Evolutionary conservation across 75 land plant genomes (phyloP).

Genomic region (Picea sitchensis): DNA sequence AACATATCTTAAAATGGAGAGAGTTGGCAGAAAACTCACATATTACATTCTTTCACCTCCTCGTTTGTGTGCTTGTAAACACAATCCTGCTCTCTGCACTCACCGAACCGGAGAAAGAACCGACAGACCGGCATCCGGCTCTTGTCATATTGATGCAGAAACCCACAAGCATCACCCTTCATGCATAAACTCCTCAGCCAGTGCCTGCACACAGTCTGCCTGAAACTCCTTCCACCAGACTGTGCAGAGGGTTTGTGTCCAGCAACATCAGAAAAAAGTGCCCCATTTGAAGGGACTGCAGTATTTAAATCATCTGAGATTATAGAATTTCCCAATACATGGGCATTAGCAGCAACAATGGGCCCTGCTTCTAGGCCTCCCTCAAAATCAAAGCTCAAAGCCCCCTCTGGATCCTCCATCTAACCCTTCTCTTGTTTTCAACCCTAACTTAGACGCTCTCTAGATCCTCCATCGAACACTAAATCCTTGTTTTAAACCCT

Average conservation of each 20-base stretch:
- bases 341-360: neutral
- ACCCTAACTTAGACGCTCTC: neutral
- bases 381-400: constrained; percentile 95
- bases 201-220: constrained; percentile 99
- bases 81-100: constrained; percentile 98
- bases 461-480: neutral
- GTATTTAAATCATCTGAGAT: neutral
- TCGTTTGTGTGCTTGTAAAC: constrained; percentile 98
- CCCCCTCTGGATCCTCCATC: constrained; percentile 97
- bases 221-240: constrained; percentile 63
- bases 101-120: constrained; percentile 83
- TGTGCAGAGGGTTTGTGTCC: neutral
- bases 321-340: neutral
- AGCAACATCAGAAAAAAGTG: neutral
- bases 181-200: constrained; percentile 96
- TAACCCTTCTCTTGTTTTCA: neutral
- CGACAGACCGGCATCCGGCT: constrained; percentile 95
- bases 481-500: neutral
- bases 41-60: constrained; percentile 98
- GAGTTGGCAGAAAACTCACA: constrained; percentile 43
- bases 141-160: constrained; percentile 96
- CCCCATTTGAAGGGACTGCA: constrained; percentile 13
- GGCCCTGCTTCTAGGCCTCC: constrained; percentile 74
- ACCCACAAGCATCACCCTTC: constrained; percentile 99
- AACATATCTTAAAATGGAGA: neutral